Conservation (phyloP, 768 basidiomycete genomes). For the Lyophyllum shimeji region DNA sequence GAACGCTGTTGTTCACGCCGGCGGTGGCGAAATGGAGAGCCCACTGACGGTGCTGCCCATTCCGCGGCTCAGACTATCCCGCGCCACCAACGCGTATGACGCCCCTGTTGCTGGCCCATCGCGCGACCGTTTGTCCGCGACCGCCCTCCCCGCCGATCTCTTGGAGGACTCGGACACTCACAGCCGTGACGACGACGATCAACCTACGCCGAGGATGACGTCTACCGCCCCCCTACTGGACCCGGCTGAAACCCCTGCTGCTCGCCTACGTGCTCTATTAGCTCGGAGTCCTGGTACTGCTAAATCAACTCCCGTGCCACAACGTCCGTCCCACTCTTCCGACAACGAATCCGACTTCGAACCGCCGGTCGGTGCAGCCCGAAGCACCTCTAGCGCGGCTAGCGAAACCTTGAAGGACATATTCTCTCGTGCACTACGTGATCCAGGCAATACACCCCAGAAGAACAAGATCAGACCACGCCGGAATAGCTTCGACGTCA, state of each 20-base stretch:
- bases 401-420: conserved; percentile 62
- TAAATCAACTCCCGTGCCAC: conserved; percentile 23
- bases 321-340: conserved; percentile 34
- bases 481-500: conserved; percentile 59
- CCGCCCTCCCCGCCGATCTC: conserved; percentile 10
- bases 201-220: conserved; percentile 37
- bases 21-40: conserved; percentile 26
- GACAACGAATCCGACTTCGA: conserved; percentile 63
- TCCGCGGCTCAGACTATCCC: conserved; percentile 37
- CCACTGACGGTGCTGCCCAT: conserved; percentile 14
- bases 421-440: conserved; percentile 64
- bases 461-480: conserved; percentile 42
- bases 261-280: conserved; percentile 62
- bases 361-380: conserved; percentile 33
- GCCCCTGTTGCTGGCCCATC: conserved; percentile 33
- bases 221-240: conserved; percentile 21
- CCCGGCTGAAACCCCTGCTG: conserved; percentile 49
- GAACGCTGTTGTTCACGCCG: not conserved
- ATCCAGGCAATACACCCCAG: conserved; percentile 63
- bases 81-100: conserved; percentile 25
- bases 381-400: conserved; percentile 44
- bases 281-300: conserved; percentile 46
- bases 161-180: conserved; percentile 24
- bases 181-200: conserved; percentile 35
- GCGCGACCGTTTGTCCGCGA: conserved; percentile 19